Evolutionary conservation across 805 yeast genomes (phyloP), one percentile per base, ranked within the genome.

Genomic region (Lipomyces spencermartinsiae): DNA sequence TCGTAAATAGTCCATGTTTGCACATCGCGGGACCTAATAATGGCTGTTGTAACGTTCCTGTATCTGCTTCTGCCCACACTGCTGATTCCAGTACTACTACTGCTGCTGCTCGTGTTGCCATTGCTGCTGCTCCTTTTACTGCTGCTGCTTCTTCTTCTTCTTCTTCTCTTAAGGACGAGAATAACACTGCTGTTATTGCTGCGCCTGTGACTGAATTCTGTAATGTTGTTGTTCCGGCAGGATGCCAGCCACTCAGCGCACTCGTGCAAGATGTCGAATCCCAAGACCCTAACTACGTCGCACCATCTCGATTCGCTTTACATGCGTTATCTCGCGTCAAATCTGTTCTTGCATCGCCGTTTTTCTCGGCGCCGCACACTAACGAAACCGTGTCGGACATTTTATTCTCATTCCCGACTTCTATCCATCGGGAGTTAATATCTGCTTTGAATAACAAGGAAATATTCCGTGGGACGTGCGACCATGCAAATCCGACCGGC

Each of bases 401-500:
- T 16, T 43, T 43, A 43, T n/a, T 0, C 8, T 43, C 49, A 22
- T 43, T 43, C 22, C 22, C 49, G 49, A 9, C 22, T n/a, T 43
- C 22, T 8, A 43, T 43, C 22, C 49, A 19, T 43, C 49, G 22
- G 49, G 22, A 16, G 10, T 2, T 43, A 43, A 43, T n/a, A 0
- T 43, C 49, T 43, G 49, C 16, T 43, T 43, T 43, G 49, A 43
- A 43, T 16, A 43, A 9, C 8, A 43, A 43, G 49, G 49, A 43
- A 19, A 16, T 43, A 43, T 43, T 43, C n/a, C 49, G 7, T 43
- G 49, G 49, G n/a, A n/a, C 49, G 16, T 43, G 49, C 49, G 49
- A 43, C 22, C 49, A 43, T 43, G 49, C 49, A 19, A 43, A 43
- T 43, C 49, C 49, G 49, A n/a, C 22, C n/a, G 49, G 49, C 19